Base-by-base conservation (phyloP, 129 eudicot genomes). In the Saposhnikovia divaricata region DNA sequence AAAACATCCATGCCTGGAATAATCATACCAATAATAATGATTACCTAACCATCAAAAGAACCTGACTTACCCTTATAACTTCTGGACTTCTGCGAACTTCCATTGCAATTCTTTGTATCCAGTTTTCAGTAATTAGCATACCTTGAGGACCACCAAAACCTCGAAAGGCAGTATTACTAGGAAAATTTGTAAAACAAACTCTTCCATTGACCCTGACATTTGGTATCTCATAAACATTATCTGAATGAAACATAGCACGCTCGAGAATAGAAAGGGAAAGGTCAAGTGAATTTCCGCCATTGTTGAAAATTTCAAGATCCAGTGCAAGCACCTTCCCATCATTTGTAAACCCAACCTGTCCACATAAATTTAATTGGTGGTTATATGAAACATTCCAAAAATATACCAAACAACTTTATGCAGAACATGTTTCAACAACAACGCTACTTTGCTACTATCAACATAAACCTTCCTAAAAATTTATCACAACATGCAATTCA, bases 111-210 rank as follows among this genome's bases (percentile, higher is more conserved):
- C 99, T 88, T 61, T 96, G 93, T 69, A 96, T 96, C 99, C 99
- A 96, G 77, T 92, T 92, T 83, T 96, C 99, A 38, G 97, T 78
- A 59, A 96, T 69, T 31, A 96, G 86, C 99, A 96, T 96, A 46
- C 98, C 98, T 87, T 92, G 99, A 72, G 99, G 99, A 50, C 95
- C 97, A 74, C 99, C 99, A 74, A 96, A 96, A 82, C 99, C 99
- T 83, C 99, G 84, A 57, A 96, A 96, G 16, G 99, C 99, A n/a
- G 99, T 96, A 61, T 96, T 92, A 71, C 98, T 96, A 21, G 99
- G 98, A 78, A 84, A 82, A 88, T 92, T 92, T 73, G 99, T 96
- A 87, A 92, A 92, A 82, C 99, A 96, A 85, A 96, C 99, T 43
- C 77, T 89, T 76, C 99, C 99, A 9, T 71, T 81, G 55, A 92